Evolutionary conservation across 192 early-diverging fungal genomes (phyloP), one percentile per base, ranked within the genome.

Genomic region (Paraglomus occultum): DNA sequence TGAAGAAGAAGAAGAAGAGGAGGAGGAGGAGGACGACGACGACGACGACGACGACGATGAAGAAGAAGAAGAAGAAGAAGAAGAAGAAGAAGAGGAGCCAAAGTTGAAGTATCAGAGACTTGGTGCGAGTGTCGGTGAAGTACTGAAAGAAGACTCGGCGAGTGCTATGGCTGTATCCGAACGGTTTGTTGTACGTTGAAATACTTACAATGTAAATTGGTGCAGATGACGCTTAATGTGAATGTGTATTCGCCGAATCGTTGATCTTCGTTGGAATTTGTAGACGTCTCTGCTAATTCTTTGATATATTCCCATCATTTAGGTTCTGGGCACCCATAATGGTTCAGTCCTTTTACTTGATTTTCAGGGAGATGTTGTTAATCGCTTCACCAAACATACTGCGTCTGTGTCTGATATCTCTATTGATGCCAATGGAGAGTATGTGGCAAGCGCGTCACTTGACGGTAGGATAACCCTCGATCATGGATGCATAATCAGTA

Each of bases 251-350:
- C 47, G 11, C 12, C 8, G 50, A 23, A 46, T 39, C 6, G 8
- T 49, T 66, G 45, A 20, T 44, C 38, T 39, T 55, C 42, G 18
- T 2, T 15, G 51, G 18, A 18, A 3, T 15, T 17, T 15, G 18
- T 15, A 51, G 18, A 51, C 11, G 1, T 49, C 44, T 39, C 51
- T 39, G 14, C 63, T 50, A 53, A 20, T 11, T 62, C 15, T 51
- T 20, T 40, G 22, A 62, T 12, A 51, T 55, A 45, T 18, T 48
- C 43, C 60, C 43, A 8, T 60, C 70, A 15, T 52, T 43, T 46
- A 90, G 87, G 87, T 85, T 7, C 83, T 96, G 38, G 95, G 94
- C 38, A 97, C 95, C 4, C 93, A 97, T 73, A 91, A 91, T 83
- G 95, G 96, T 54, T 79, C 86, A 20, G 88, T 98, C 0, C 86